Evolutionary conservation across 192 early-diverging fungal species (phyloP).

Genomic region (Umbelopsis ramanniana): DNA sequence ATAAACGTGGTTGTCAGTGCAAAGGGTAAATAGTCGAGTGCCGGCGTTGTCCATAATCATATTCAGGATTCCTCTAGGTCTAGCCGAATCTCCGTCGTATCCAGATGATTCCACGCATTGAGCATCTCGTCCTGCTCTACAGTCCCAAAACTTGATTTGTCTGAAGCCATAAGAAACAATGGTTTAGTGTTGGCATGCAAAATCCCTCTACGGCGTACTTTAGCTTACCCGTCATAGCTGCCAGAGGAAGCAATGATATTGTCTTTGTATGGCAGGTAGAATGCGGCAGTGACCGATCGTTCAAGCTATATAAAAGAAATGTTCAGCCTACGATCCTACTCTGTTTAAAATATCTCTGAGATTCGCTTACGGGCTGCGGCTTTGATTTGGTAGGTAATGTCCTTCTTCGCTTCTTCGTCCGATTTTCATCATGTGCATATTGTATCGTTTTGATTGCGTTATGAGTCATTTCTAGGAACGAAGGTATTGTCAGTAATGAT

Average conservation of each 20-base stretch:
- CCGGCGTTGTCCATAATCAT: conserved; percentile 68
- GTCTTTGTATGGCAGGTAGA: conserved; percentile 49
- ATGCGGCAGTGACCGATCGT: conserved; percentile 56
- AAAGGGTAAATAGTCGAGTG: conserved; percentile 69
- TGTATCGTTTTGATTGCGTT: conserved; percentile 46
- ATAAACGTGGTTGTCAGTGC: conserved; percentile 74
- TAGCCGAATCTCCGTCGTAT: conserved; percentile 35
- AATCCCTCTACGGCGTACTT: not conserved
- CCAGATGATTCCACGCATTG: conserved; percentile 42
- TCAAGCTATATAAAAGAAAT: conserved; percentile 1
- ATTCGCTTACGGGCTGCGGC: not conserved
- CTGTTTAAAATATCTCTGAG: not conserved
- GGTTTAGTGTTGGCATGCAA: not conserved
- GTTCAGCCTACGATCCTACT: not conserved
- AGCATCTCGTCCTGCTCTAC: conserved; percentile 56
- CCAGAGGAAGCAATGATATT: conserved; percentile 65
- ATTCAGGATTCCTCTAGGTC: conserved; percentile 60
- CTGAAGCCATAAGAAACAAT: conserved; percentile 26
- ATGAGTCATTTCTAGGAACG: conserved; percentile 32
- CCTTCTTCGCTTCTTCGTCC: not conserved
- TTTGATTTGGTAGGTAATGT: not conserved
- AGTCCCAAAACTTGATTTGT: conserved; percentile 83
- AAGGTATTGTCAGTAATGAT: not conserved
- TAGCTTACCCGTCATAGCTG: conserved; percentile 64
- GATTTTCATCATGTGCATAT: conserved; percentile 46